Conservation (phyloP, 1,139 yeast species). For the Scheffersomyces lignicola region DNA sequence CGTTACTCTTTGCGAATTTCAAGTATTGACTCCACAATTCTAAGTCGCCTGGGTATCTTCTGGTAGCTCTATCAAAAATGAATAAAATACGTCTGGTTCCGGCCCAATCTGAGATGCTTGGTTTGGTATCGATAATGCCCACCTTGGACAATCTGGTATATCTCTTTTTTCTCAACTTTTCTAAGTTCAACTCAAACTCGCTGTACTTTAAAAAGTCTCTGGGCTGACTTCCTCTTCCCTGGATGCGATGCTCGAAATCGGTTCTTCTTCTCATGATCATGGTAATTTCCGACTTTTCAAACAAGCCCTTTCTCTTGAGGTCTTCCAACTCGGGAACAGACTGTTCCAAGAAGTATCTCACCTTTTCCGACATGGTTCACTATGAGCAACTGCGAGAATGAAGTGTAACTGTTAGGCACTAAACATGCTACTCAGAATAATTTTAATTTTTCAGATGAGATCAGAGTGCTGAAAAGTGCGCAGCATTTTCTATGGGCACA, state of each 20-base stretch:
- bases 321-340: slow-evolving; percentile 93
- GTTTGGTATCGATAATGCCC: slow-evolving; percentile 49
- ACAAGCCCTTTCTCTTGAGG: slow-evolving; percentile 75
- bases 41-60: slow-evolving; percentile 75
- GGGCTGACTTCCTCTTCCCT: slow-evolving; percentile 79
- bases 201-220: slow-evolving; percentile 78
- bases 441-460: slow-evolving; percentile 3
- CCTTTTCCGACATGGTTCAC: slow-evolving; percentile 63
- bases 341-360: slow-evolving; percentile 75
- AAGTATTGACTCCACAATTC: slow-evolving; percentile 79
- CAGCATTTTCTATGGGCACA: too few relatives aligned
- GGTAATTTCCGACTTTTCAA: slow-evolving; percentile 76
- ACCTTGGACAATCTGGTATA: slow-evolving; percentile 59
- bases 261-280: slow-evolving; percentile 91
- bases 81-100: slow-evolving; percentile 80
- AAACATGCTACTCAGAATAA: not conserved
- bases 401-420: not conserved
- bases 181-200: slow-evolving; percentile 80
- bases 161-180: slow-evolving; percentile 74
- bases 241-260: slow-evolving; percentile 89
- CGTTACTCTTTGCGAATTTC: slow-evolving; percentile 68
- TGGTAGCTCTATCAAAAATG: slow-evolving; percentile 81
- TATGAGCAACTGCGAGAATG: too few relatives aligned
- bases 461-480: too few relatives aligned
- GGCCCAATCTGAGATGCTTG: slow-evolving; percentile 83